A percentile compares a stretch with the other conserved stretches of the same genome.
Conservation (phyloP, 2,329 filamentous ascomycete genomes). For the Coniochaeta ligniaria region DNA sequence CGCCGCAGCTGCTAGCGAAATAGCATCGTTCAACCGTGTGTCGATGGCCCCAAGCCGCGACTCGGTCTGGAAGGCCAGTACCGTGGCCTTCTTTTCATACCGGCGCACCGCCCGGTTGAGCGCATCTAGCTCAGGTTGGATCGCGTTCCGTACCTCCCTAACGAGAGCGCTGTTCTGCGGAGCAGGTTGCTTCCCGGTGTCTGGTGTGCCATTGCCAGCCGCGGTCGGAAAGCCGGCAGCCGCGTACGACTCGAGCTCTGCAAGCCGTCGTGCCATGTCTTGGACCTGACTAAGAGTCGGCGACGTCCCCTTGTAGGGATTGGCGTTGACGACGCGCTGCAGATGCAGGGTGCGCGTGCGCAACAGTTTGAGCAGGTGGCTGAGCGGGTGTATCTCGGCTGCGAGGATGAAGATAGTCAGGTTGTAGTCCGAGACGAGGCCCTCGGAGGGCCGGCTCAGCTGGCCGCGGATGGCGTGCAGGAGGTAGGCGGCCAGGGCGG, state of each 20-base stretch:
- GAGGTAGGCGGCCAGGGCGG: conserved; percentile 72
- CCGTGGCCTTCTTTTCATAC: conserved; percentile 81
- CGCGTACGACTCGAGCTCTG: conserved; percentile 58
- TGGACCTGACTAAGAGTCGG: conserved; percentile 35
- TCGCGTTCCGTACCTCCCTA: conserved; percentile 53
- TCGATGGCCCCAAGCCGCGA: conserved; percentile 67
- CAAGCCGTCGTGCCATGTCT: conserved; percentile 58
- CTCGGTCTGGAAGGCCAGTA: conserved; percentile 70
- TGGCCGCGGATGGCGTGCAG: conserved; percentile 75
- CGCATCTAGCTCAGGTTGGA: conserved; percentile 80
- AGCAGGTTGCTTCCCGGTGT: conserved; percentile 26
- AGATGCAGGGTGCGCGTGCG: conserved; percentile 73
- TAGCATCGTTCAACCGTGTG: conserved; percentile 63
- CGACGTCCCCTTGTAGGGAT: conserved; percentile 33
- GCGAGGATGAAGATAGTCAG: conserved; percentile 83
- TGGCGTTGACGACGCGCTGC: conserved; percentile 61
- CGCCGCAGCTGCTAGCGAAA: conserved; percentile 73
- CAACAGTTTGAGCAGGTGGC: conserved; percentile 75
- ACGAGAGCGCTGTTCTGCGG: conserved; percentile 36
- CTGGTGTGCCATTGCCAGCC: conserved; percentile 20
- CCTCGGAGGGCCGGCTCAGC: conserved; percentile 76
- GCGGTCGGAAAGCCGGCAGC: conserved; percentile 25
- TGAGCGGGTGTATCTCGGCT: conserved; percentile 75
- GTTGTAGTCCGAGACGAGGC: conserved; percentile 87
- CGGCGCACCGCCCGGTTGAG: conserved; percentile 81